Evolutionary conservation across 2,329 filamentous ascomycete genomes (phyloP).

Genomic region (Coniochaeta sp.): DNA sequence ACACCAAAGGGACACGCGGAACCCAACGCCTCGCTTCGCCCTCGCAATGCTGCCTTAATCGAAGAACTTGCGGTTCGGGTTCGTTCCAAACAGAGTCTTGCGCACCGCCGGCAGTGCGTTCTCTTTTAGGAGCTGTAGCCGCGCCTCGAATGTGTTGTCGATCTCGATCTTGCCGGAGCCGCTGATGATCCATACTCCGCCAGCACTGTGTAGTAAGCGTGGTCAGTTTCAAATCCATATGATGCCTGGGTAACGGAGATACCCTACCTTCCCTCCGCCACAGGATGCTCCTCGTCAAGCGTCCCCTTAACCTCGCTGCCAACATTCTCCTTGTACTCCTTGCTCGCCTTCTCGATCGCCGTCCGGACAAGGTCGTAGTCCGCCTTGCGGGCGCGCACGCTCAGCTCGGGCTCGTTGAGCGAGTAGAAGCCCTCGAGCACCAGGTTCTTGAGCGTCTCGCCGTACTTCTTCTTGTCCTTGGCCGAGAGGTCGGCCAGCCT

Average conservation of each 20-base stretch:
- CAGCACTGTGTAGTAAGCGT: constrained; percentile 51
- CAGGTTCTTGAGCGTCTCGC: constrained; percentile 67
- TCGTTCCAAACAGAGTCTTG: constrained; percentile 84
- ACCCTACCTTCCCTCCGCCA: constrained; percentile 75
- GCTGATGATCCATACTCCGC: constrained; percentile 75
- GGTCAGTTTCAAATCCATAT: constrained; percentile 18
- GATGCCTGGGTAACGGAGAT: not conserved
- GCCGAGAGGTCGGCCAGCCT: constrained; percentile 57
- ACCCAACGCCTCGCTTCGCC: not conserved
- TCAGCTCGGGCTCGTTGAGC: constrained; percentile 71
- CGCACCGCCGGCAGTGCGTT: constrained; percentile 80
- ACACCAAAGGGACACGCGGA: too few species aligned
- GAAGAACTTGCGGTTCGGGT: constrained; percentile 91
- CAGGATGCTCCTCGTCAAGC: constrained; percentile 70
- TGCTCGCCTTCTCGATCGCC: constrained; percentile 67
- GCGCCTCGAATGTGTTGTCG: constrained; percentile 95
- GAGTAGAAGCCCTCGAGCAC: constrained; percentile 88
- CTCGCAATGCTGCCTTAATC: constrained; percentile 57
- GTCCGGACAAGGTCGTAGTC: constrained; percentile 71
- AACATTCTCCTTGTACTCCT: constrained; percentile 76
- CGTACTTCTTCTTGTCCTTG: constrained; percentile 69
- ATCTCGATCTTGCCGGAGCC: constrained; percentile 92
- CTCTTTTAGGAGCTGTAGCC: constrained; percentile 76
- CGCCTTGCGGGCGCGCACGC: constrained; percentile 69
- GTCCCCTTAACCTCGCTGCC: constrained; percentile 62